Conservation (phyloP, 371 early-diverging fungal genomes). For the Mycotypha africana region DNA sequence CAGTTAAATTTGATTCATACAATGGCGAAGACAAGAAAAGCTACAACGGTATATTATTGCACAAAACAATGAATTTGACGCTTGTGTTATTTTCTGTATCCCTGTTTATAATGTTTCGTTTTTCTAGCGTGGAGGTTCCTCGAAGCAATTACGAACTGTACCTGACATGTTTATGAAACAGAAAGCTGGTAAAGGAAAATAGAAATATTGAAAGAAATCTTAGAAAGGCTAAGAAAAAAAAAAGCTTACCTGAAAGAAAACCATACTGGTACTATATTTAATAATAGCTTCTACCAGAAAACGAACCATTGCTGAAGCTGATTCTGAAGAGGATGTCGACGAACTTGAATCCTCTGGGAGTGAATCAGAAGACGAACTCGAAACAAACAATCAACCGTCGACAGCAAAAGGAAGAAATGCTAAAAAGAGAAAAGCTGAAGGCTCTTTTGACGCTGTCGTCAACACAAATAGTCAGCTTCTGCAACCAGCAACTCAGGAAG, state of each 20-base stretch:
- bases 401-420: constrained; percentile 5
- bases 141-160: constrained; percentile 17
- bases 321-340: constrained; percentile 19
- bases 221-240: no score
- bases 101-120: no score
- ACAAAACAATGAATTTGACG: no score
- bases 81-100: no score
- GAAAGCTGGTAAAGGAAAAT: constrained; percentile 7
- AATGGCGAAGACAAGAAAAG: no score
- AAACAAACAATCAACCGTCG: constrained; percentile 1
- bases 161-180: constrained; percentile 25
- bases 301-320: constrained; percentile 1
- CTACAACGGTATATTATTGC: no score
- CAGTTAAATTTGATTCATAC: no score
- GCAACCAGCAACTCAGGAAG: constrained; percentile 16
- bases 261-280: no score
- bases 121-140: no score
- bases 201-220: no score
- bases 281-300: constrained; percentile 7
- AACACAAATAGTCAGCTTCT: constrained; percentile 27
- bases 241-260: no score
- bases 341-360: constrained; percentile 20
- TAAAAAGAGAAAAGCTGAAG: background rate
- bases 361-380: constrained; percentile 11
- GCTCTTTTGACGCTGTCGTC: constrained; percentile 9